Evolutionary conservation across 164 flowering plant species (phyloP).

Genomic region (Saururus chinensis): DNA sequence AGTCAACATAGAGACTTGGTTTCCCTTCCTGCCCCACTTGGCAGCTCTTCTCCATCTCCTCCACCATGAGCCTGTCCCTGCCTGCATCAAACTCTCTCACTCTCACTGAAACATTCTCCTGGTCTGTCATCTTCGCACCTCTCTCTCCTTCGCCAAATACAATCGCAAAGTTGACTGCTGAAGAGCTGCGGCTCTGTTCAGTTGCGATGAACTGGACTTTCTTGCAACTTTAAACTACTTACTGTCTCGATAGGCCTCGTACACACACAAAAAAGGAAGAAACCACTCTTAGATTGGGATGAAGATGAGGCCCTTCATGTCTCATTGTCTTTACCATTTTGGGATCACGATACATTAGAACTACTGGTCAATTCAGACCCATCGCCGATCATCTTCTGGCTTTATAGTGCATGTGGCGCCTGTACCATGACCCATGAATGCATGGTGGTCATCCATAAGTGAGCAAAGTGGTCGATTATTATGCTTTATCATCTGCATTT

Average conservation of each 20-base stretch:
- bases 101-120: neutral
- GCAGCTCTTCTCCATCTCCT: conserved; percentile 47
- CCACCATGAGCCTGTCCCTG: conserved; percentile 41
- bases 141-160: neutral
- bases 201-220: too few species aligned
- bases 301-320: neutral
- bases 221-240: neutral
- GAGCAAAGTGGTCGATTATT: too few species aligned
- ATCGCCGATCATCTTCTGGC: too few species aligned
- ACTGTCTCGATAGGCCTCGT: neutral
- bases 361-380: too few species aligned
- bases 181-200: too few species aligned
- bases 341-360: neutral
- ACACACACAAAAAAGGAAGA: too few species aligned
- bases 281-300: neutral
- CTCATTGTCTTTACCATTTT: neutral
- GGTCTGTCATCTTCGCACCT: neutral
- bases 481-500: too few species aligned
- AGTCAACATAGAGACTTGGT: conserved; percentile 45
- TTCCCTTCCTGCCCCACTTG: conserved; percentile 44
- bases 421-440: too few species aligned
- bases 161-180: too few species aligned
- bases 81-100: conserved; percentile 50
- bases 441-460: too few species aligned
- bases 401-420: too few species aligned